Conservation (phyloP, 2,329 filamentous ascomycete genomes). For the Uncinocarpus reesii region DNA sequence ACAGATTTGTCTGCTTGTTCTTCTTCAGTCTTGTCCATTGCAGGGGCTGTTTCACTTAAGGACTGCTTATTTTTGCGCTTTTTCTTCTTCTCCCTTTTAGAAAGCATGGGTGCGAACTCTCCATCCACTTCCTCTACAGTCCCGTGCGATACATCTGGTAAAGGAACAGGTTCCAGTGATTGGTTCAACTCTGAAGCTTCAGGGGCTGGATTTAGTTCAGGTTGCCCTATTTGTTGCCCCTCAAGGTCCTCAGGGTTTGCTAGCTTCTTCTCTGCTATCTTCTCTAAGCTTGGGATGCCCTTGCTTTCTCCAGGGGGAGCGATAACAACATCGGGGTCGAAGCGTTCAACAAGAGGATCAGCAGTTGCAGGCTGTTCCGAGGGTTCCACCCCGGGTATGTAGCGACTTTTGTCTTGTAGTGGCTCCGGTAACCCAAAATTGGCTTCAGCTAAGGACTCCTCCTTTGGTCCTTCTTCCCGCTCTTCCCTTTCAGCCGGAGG, state of each 20-base stretch:
- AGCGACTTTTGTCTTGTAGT: too few relatives aligned
- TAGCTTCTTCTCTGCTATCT: too few relatives aligned
- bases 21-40: neutral
- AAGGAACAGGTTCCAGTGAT: neutral
- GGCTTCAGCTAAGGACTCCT: neutral
- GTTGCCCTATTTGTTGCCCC: too few relatives aligned
- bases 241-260: too few relatives aligned
- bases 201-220: neutral
- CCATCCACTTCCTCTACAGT: neutral
- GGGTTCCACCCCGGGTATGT: too few relatives aligned
- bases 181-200: neutral
- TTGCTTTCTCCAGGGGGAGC: too few relatives aligned
- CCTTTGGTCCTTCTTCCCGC: neutral
- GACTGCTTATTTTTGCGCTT: conserved; percentile 5
- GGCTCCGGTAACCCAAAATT: neutral
- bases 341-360: too few relatives aligned
- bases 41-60: neutral
- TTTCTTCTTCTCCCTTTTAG: conserved; percentile 10
- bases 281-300: too few relatives aligned
- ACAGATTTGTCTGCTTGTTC: neutral
- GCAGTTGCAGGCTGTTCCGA: too few relatives aligned
- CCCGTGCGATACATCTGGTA: neutral
- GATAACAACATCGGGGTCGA: too few relatives aligned
- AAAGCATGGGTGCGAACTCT: neutral
- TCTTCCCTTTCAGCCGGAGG: conserved; percentile 7